Base-by-base conservation (phyloP, 1,139 yeast species). In the Blastobotrys ciferrii region DNA sequence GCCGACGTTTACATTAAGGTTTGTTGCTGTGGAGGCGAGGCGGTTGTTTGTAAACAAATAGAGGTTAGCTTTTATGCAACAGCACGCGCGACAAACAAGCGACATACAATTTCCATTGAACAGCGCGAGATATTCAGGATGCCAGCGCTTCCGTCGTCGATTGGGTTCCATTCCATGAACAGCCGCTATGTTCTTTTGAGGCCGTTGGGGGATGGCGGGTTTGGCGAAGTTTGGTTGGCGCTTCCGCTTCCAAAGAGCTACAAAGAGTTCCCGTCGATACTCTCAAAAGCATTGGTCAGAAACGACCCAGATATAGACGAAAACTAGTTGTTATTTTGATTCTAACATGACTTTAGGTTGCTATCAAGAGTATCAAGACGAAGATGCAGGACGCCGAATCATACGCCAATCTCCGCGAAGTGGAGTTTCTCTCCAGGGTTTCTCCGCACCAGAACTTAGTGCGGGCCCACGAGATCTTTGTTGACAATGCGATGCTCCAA, bases 311-410 rank as follows among this genome's bases (percentile, higher is more conserved):
- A 32, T n/a, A 25, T 25, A 25, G 6, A 6, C 31, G n/a, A n/a
- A n/a, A n/a, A n/a, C n/a, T n/a, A n/a, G n/a, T n/a, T n/a, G n/a
- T n/a, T n/a, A n/a, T n/a, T 15, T 13, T 7, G 37, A 9, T 32
- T 13, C n/a, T n/a, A n/a, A n/a, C n/a, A n/a, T n/a, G n/a, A n/a
- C n/a, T n/a, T n/a, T 32, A 52, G 55, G 95, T 89, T 45, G 98
- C 98, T 1, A 78, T 92, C 48, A 92, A 92, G 65, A 81, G 87
- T 4, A 81, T 91, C 84, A 80, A 80, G 51, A 76, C 77, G 50
- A 71, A 74, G 52, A 64, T 81, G 42, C 65, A 73, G 1, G 65
- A 71, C 9, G 64, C 81, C 39, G 70, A 72, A 33, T 88, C 84
- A 53, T 85, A 84, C 60, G 69, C 77, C 9, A 72, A 74, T 47